A percentile compares a stretch with the other conserved stretches of the same genome.
phyloP scores from a whole-genome alignment of 2,329 filamentous ascomycete genomes.

The Blastomyces parvus region DNA sequence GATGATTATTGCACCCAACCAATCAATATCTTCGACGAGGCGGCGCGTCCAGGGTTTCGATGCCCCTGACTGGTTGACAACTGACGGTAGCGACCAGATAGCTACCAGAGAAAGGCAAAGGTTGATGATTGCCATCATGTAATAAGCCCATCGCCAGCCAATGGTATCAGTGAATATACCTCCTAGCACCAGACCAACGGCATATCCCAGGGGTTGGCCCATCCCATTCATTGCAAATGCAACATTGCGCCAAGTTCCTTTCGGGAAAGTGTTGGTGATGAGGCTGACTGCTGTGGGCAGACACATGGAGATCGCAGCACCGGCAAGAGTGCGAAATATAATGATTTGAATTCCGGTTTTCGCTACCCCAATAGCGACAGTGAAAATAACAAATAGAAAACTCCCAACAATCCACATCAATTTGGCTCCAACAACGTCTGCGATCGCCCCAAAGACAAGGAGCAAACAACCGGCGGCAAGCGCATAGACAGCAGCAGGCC shows the following conservation, averaged over 20 bases:
- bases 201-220: slow-evolving; percentile 40
- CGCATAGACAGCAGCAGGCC: slow-evolving; percentile 23
- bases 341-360: slow-evolving; percentile 33
- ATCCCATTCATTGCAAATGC: slow-evolving; percentile 40
- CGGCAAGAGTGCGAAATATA: slow-evolving; percentile 35
- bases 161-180: slow-evolving; percentile 38
- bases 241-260: slow-evolving; percentile 36
- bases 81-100: slow-evolving; percentile 30
- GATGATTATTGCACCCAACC: slow-evolving; percentile 38
- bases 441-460: slow-evolving; percentile 37
- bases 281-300: slow-evolving; percentile 39
- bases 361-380: slow-evolving; percentile 31
- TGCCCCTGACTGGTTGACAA: slow-evolving; percentile 15
- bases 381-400: slow-evolving; percentile 32
- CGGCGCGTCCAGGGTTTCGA: slow-evolving; percentile 23
- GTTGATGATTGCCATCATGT: slow-evolving; percentile 37
- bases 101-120: slow-evolving; percentile 29
- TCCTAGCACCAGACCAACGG: slow-evolving; percentile 38
- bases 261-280: slow-evolving; percentile 36
- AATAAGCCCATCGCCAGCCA: slow-evolving; percentile 29
- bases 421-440: slow-evolving; percentile 39
- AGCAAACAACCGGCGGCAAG: slow-evolving; percentile 39
- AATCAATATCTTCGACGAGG: slow-evolving; percentile 38
- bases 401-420: slow-evolving; percentile 37
- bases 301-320: slow-evolving; percentile 35